Base-by-base conservation (phyloP, 225 moss, liverwort and hornwort genomes). In the Ulota crispa region DNA sequence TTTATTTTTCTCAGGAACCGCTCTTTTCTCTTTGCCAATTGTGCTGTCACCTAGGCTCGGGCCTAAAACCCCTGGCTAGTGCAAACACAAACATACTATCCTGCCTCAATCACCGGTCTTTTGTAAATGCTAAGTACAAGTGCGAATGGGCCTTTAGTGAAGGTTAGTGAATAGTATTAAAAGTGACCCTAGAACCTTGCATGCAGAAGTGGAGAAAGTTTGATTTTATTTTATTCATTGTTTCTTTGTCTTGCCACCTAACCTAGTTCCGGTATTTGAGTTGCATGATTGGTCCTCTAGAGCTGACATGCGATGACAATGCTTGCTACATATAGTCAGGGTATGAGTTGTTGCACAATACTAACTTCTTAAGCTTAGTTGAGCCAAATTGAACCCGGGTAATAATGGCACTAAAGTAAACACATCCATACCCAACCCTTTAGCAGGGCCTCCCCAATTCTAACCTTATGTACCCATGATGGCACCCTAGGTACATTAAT, bases 221-320 rank as follows among this genome's bases (percentile, higher is more conserved):
- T 18, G 5, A 1, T 28, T 54, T 12, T 70, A 8, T 72, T 10
- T 59, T 20, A 16, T 59, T 7, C 8, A 14, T 36, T 72, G 12
- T 26, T 20, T 11, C 53, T 34, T 14, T 37, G 32, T 52, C 61
- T 6, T 6, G 36, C 14, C 15, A 6, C 64, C 64, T 53, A 18
- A 54, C 41, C 55, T 65, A 71, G 64, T 41, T 68, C 79, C 74
- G 39, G 61, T 52, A 74, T 57, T 73, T 84, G 60, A 11, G 84
- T 50, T 74, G 68, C 73, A 84, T 84, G 73, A 84, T 84, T 84
- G 79, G 79, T 54, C 36, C 78, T 23, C 2, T 9, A 9, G 21
- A 78, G 83, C 72, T 72, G 70, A 83, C 55, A 56, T 72, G 78
- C 39, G 73, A 37, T 19, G 73, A 37, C 81, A 18, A 31, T 2